Evolutionary conservation across 257 asterid genomes (phyloP).

Genomic region (Nicotiana sylvestris): DNA sequence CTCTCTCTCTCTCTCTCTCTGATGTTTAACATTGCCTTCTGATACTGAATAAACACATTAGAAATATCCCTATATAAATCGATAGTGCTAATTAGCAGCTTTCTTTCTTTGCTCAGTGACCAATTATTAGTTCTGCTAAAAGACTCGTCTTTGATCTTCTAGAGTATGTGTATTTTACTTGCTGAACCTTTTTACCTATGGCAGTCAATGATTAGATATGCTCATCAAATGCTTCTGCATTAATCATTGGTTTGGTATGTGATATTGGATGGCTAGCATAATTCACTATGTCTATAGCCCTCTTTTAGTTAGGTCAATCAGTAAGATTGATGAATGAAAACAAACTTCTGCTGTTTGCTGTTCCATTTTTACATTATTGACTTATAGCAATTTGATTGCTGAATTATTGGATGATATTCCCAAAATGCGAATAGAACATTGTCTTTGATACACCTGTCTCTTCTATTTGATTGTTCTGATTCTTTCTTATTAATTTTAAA

Average conservation of each 20-base stretch:
- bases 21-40: neutral
- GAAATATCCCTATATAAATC: constrained; percentile 1
- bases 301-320: neutral
- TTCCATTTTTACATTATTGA: neutral
- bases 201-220: neutral
- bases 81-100: neutral
- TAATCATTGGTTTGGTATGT: neutral
- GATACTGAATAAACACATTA: constrained; percentile 3
- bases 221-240: neutral
- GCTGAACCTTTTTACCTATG: neutral
- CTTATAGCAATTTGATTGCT: neutral
- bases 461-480: neutral
- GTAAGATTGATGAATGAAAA: neutral
- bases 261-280: neutral
- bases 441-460: neutral
- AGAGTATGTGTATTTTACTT: neutral
- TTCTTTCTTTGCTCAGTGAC: neutral
- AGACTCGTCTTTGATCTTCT: neutral
- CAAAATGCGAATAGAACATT: neutral
- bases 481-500: neutral
- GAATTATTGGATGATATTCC: neutral
- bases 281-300: neutral
- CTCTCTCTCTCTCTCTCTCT: neutral
- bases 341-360: neutral
- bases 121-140: neutral